A percentile compares a stretch with the other conserved stretches of the same genome.
Conservation (phyloP, 2,329 filamentous ascomycete genomes). For the Fusarium clavum region DNA sequence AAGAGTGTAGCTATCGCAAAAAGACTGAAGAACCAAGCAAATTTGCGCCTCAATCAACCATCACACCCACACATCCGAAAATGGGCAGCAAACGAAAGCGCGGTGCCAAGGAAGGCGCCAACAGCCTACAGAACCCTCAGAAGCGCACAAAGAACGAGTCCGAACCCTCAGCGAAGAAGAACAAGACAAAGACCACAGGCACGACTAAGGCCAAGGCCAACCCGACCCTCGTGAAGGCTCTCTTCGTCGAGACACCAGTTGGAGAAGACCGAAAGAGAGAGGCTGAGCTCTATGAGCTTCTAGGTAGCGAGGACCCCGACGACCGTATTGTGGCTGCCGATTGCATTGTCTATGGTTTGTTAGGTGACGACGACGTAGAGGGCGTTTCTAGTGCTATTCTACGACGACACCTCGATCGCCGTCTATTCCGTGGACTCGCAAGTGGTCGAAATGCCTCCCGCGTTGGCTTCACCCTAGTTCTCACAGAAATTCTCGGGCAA, state of each 20-base stretch:
- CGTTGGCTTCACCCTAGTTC: constrained; percentile 87
- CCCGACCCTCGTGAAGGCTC: constrained; percentile 50
- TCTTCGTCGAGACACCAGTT: constrained; percentile 64
- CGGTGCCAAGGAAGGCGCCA: constrained; percentile 49
- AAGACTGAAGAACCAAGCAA: constrained; percentile 1
- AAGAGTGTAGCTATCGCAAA: constrained; percentile 18
- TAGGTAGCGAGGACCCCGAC: constrained; percentile 68
- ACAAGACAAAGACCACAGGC: not conserved
- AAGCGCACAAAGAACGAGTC: constrained; percentile 51
- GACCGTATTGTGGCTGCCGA: constrained; percentile 70
- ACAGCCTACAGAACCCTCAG: constrained; percentile 40
- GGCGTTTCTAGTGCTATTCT: constrained; percentile 65
- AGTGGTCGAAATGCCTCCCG: constrained; percentile 90
- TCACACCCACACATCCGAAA: constrained; percentile 15
- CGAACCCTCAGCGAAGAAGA: constrained; percentile 33
- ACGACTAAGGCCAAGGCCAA: constrained; percentile 42
- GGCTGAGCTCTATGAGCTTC: constrained; percentile 68
- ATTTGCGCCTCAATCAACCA: constrained; percentile 6
- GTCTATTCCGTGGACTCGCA: constrained; percentile 87
- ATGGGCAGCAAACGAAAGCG: constrained; percentile 55
- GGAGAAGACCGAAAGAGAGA: constrained; percentile 68
- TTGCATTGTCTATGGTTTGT: constrained; percentile 67
- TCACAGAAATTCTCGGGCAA: constrained; percentile 83
- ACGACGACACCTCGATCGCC: constrained; percentile 69
- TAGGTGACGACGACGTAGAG: constrained; percentile 56